Evolutionary conservation across 441 rosid species (phyloP).

Genomic region (Pelargonium hybrid): DNA sequence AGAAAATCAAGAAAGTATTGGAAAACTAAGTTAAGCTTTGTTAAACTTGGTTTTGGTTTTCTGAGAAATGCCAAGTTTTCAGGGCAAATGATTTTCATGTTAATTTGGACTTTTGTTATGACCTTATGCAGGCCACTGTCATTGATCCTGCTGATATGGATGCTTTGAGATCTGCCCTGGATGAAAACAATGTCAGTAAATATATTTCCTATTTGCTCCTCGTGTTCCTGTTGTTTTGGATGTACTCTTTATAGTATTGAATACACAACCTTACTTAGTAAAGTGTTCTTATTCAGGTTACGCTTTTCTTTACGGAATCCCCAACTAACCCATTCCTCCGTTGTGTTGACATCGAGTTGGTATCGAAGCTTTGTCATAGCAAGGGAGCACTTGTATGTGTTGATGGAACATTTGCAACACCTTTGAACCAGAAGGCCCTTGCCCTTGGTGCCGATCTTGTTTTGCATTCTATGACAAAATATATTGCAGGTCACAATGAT

Average conservation of each 20-base stretch:
- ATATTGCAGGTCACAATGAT: slow-evolving; percentile 94
- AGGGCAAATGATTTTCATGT: not conserved
- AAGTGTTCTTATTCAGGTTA: slow-evolving; percentile 44
- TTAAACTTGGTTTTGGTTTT: not conserved
- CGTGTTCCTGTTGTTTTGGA: slow-evolving; percentile 1
- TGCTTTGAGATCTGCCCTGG: slow-evolving; percentile 63
- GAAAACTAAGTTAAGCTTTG: not conserved
- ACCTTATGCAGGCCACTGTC: slow-evolving; percentile 56
- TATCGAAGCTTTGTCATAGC: slow-evolving; percentile 72
- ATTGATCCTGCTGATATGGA: slow-evolving; percentile 88
- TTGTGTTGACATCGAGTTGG: slow-evolving; percentile 85
- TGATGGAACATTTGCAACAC: slow-evolving; percentile 97
- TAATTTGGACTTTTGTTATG: not conserved
- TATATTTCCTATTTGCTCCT: not conserved
- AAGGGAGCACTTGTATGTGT: slow-evolving; percentile 88
- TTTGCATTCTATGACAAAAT: slow-evolving; percentile 87
- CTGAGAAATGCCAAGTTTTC: not conserved
- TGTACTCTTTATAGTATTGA: slow-evolving; percentile 2
- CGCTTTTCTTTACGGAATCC: slow-evolving; percentile 87
- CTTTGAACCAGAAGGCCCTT: slow-evolving; percentile 89
- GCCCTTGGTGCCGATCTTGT: slow-evolving; percentile 93
- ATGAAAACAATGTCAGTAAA: slow-evolving; percentile 50
- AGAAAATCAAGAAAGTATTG: not conserved
- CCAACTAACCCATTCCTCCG: slow-evolving; percentile 94
- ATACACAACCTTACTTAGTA: slow-evolving; percentile 11